Evolutionary conservation across 257 asterid genomes (phyloP), one percentile per base, ranked within the genome.

Genomic region (Ehretia macrophylla): DNA sequence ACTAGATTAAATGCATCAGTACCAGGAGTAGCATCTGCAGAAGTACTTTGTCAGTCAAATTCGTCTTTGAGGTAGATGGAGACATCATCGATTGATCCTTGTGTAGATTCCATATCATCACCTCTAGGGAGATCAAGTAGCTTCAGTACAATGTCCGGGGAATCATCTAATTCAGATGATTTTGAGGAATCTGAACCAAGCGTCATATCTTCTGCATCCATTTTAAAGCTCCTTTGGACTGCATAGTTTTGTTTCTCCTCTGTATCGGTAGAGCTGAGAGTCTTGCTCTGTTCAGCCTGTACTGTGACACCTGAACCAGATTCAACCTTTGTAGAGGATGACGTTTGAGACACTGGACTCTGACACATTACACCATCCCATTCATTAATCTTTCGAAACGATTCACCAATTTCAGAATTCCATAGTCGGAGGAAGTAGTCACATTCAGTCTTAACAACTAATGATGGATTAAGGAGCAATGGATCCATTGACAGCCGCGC

Each of bases 371-470:
- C 45, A 32, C 70, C 72, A 27, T 39, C 53, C 52, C 42, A 37
- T 32, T 63, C 75, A 14, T 70, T 73, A 8, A 44, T 27, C 55
- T 66, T 63, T 23, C 89, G 72, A 55, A 88, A 85, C 4, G 82
- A 66, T 51, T 81, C 76, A 47, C 95, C 95, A 38, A 78, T 81
- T 50, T 70, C 52, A 49, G 95, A 81, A 55, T 81, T 78, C 96
- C 93, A 83, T 0, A 85, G 67, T 48, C 69, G 56, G 3, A 83
- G 65, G 67, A 81, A 88, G 79, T 72, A 68, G 63, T 88, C 95
- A 1, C 73, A 75, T 51, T 70, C 71, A 16, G 49, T 8, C 18
- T 55, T 56, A 20, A 11, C 44, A 1, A 39, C 63, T 5, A 68
- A 39, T 8, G 72, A 56, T 27, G 70, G 53, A 17, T 48, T 63